phyloP scores from a whole-genome alignment of 225 moss, liverwort and hornwort genomes.

The Marchantia polymorpha region DNA sequence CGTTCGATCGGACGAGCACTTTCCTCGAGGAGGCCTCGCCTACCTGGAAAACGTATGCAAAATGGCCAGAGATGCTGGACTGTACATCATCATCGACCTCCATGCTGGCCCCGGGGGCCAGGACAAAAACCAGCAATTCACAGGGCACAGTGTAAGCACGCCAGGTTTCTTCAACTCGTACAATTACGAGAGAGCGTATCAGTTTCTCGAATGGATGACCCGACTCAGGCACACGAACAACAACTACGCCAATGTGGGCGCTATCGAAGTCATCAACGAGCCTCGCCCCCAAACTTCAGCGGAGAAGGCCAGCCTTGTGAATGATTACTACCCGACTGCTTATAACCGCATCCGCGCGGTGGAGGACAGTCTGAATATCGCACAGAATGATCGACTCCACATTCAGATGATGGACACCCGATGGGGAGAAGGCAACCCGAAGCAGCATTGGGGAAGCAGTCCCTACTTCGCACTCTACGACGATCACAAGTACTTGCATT shows the following conservation, averaged over 20 bases:
- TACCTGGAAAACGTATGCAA: constrained; percentile 20
- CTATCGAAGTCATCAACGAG: constrained; percentile 32
- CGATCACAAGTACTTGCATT: constrained; percentile 24
- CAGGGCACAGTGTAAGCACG: neutral
- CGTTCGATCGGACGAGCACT: neutral
- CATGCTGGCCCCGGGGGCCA: constrained; percentile 29
- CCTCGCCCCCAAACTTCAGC: neutral
- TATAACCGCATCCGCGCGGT: constrained; percentile 26
- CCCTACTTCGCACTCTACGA: constrained; percentile 18
- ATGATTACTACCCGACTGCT: constrained; percentile 26
- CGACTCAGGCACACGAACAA: constrained; percentile 9
- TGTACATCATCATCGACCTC: constrained; percentile 31
- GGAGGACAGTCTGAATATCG: constrained; percentile 19
- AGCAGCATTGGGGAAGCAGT: constrained; percentile 11
- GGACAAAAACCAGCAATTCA: neutral
- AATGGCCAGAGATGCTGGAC: constrained; percentile 12
- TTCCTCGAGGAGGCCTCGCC: constrained; percentile 5
- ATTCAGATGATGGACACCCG: constrained; percentile 36
- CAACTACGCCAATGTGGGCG: constrained; percentile 30
- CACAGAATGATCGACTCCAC: constrained; percentile 16
- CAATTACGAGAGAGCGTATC: constrained; percentile 18
- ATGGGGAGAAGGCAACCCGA: constrained; percentile 23
- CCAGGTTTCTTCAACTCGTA: neutral
- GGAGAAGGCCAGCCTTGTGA: neutral
- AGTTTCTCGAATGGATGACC: constrained; percentile 35